phyloP scores from a whole-genome alignment of 1,284 basidiomycete genomes.

The Moesziomyces antarcticus region DNA sequence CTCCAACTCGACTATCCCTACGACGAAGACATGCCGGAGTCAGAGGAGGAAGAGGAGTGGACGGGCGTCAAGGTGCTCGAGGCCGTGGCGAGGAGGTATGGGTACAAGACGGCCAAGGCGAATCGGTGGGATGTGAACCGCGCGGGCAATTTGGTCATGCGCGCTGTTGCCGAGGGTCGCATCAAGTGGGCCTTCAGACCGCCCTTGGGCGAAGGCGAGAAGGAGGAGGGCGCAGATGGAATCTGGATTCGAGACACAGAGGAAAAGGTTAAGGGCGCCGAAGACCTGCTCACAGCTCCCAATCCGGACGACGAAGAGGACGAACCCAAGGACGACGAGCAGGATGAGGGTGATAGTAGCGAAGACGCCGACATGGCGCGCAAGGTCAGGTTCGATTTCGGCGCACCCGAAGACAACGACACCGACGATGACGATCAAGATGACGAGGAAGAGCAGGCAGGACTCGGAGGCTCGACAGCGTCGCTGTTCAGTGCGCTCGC shows the following conservation, averaged over 20 bases:
- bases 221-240: slow-evolving; percentile 9
- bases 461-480: slow-evolving; percentile 10
- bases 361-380: slow-evolving; percentile 22
- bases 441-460: slow-evolving; percentile 3
- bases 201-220: slow-evolving; percentile 3
- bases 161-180: slow-evolving; percentile 78
- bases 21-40: slow-evolving; percentile 56
- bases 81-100: slow-evolving; percentile 79
- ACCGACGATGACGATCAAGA: slow-evolving; percentile 17
- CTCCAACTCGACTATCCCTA: slow-evolving; percentile 71
- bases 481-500: slow-evolving; percentile 41
- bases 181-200: slow-evolving; percentile 80
- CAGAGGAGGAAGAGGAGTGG: slow-evolving; percentile 71
- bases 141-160: slow-evolving; percentile 80
- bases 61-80: slow-evolving; percentile 83
- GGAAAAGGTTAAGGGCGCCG: background rate
- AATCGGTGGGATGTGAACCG: slow-evolving; percentile 86
- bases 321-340: slow-evolving; percentile 19
- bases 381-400: slow-evolving; percentile 35
- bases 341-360: slow-evolving; percentile 6
- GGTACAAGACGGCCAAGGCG: slow-evolving; percentile 82
- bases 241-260: slow-evolving; percentile 34
- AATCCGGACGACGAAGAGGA: slow-evolving; percentile 36
- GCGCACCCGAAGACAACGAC: slow-evolving; percentile 14
- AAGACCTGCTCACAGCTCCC: slow-evolving; percentile 29